These are phyloP conservation scores for Capsicum baccatum DNA, from an alignment of 257 asterid genomes.

Conservation along the genomic window DNA sequence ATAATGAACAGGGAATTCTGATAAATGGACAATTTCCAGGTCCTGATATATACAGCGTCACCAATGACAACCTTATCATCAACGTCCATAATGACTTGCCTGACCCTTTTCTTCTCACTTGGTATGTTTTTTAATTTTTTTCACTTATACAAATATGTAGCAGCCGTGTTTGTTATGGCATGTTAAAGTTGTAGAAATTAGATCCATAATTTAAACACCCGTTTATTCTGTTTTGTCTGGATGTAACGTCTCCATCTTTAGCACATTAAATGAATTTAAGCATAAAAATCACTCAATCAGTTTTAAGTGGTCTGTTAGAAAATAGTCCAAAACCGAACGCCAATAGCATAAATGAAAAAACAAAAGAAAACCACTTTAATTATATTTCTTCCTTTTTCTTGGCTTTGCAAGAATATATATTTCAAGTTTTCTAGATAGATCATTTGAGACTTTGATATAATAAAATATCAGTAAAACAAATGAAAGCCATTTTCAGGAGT, in stretches of 20 bases:
- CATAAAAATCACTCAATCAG: not conserved
- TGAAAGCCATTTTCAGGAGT: not conserved
- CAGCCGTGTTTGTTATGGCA: not conserved
- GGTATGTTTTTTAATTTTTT: slow-evolving; percentile 39
- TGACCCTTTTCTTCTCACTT: slow-evolving; percentile 80
- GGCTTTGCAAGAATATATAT: not conserved
- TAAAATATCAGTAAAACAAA: not conserved
- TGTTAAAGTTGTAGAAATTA: not conserved
- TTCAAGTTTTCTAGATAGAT: not conserved
- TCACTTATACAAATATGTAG: not conserved
- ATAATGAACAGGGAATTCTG: slow-evolving; percentile 58
- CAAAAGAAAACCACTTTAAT: too few relatives aligned
- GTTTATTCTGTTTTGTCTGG: not conserved
- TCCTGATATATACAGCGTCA: slow-evolving; percentile 62
- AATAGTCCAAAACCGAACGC: not conserved
- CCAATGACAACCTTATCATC: slow-evolving; percentile 71
- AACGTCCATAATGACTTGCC: slow-evolving; percentile 70
- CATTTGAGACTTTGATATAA: not conserved
- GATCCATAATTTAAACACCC: not conserved
- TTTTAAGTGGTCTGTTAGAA: not conserved
- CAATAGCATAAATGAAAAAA: not conserved
- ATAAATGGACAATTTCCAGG: slow-evolving; percentile 88
- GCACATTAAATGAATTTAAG: not conserved
- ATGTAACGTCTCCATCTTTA: not conserved
- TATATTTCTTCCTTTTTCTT: not conserved